phyloP scores from a whole-genome alignment of 192 early-diverging fungal species.

The Bifiguratus adelaidae region DNA sequence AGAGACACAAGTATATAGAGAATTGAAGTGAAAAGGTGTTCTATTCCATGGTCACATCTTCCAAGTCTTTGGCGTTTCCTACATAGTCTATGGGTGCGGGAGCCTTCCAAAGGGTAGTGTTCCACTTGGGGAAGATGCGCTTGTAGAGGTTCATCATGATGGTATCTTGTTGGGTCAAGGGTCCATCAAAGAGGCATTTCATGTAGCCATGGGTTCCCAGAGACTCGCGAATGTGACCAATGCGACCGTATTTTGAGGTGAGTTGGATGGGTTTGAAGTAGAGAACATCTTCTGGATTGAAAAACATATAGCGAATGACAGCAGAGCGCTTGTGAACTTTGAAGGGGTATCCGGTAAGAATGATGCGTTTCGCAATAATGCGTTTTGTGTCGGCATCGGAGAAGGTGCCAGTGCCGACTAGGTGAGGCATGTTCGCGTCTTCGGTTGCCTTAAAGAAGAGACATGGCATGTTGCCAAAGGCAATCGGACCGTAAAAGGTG shows the following conservation, averaged over 20 bases:
- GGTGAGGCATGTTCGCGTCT: conserved; percentile 40
- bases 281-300: conserved; percentile 78
- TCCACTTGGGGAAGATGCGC: conserved; percentile 96
- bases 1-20: no score
- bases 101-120: conserved; percentile 46
- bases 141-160: conserved; percentile 96
- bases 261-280: conserved; percentile 97
- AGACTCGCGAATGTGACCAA: conserved; percentile 87
- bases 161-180: conserved; percentile 86
- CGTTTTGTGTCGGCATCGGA: conserved; percentile 67
- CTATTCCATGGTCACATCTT: no score
- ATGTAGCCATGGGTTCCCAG: conserved; percentile 97
- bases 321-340: conserved; percentile 89
- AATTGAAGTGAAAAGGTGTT: no score
- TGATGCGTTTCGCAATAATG: conserved; percentile 89
- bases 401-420: conserved; percentile 76
- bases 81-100: no score
- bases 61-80: no score
- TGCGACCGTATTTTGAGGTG: conserved; percentile 80
- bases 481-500: conserved; percentile 87
- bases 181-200: conserved; percentile 88
- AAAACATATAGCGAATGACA: conserved; percentile 97
- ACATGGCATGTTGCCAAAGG: conserved; percentile 78
- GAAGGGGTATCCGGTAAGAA: conserved; percentile 91
- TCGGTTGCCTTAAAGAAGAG: conserved; percentile 65